Evolutionary conservation across 768 basidiomycete genomes (phyloP).

Genomic region (Tylopilus felleus): DNA sequence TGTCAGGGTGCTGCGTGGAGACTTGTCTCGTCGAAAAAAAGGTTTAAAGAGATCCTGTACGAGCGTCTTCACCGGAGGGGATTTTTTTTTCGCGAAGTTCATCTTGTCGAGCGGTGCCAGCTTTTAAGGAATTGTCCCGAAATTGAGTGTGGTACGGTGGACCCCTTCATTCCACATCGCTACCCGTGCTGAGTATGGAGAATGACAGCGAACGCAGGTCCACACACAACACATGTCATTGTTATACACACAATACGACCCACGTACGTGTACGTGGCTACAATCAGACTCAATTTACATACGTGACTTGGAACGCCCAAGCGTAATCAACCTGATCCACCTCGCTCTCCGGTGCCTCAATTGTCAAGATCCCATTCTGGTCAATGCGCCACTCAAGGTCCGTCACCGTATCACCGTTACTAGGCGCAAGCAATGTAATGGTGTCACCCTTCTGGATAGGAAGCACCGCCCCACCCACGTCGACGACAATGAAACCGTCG

Average conservation of each 20-base stretch:
- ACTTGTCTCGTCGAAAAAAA: no score
- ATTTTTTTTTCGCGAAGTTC: neutral
- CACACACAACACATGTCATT: neutral
- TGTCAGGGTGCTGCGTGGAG: neutral
- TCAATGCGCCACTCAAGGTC: constrained; percentile 33
- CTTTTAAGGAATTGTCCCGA: constrained; percentile 1
- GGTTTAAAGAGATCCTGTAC: neutral
- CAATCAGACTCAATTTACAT: constrained; percentile 13
- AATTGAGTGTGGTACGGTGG: neutral
- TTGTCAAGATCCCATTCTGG: constrained; percentile 27
- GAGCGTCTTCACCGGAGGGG: neutral
- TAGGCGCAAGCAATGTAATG: constrained; percentile 40
- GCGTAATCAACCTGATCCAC: constrained; percentile 31
- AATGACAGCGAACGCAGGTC: neutral
- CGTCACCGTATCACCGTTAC: neutral
- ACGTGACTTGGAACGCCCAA: constrained; percentile 41
- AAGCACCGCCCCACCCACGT: constrained; percentile 33
- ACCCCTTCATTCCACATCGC: neutral
- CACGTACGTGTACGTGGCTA: no score
- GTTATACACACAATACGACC: neutral
- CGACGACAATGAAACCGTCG: constrained; percentile 33
- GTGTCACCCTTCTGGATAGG: constrained; percentile 44
- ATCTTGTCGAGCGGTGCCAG: constrained; percentile 1
- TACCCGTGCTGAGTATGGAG: constrained; percentile 1
- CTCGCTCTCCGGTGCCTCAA: constrained; percentile 27